Evolutionary conservation across 306 rosid species (phyloP).

Genomic region (Prunus armeniaca): DNA sequence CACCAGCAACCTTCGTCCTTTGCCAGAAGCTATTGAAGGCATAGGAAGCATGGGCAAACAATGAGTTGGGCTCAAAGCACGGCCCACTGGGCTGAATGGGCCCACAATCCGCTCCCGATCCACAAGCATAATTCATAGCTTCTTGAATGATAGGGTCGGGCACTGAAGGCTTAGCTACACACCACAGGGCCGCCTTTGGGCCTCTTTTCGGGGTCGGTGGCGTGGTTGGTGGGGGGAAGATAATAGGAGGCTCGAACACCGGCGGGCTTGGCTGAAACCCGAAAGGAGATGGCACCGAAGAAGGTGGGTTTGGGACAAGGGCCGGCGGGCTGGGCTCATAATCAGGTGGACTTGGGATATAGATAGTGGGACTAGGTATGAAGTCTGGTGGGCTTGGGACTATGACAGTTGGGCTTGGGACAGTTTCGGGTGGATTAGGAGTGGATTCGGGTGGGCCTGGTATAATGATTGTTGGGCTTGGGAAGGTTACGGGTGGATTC

Average conservation of each 20-base stretch:
- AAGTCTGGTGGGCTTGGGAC: slow-evolving; percentile 38
- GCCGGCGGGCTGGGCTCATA: slow-evolving; percentile 52
- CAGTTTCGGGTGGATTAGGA: slow-evolving; percentile 36
- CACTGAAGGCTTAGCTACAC: slow-evolving; percentile 94
- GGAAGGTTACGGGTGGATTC: neutral
- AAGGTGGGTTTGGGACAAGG: slow-evolving; percentile 46
- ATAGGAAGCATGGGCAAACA: slow-evolving; percentile 78
- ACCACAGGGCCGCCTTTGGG: slow-evolving; percentile 59
- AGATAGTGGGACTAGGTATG: slow-evolving; percentile 15
- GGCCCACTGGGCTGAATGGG: slow-evolving; percentile 65
- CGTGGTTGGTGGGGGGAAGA: slow-evolving; percentile 76
- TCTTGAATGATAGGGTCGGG: slow-evolving; percentile 92
- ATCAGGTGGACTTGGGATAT: slow-evolving; percentile 27
- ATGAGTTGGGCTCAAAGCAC: slow-evolving; percentile 64
- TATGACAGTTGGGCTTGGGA: slow-evolving; percentile 36
- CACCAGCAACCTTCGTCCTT: slow-evolving; percentile 65
- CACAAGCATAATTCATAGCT: slow-evolving; percentile 94
- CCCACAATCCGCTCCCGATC: slow-evolving; percentile 77
- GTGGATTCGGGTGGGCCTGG: slow-evolving; percentile 42
- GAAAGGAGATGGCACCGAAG: slow-evolving; percentile 41
- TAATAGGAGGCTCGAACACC: slow-evolving; percentile 68
- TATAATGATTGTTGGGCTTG: slow-evolving; percentile 17
- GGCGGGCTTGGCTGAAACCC: slow-evolving; percentile 65
- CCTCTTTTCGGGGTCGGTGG: slow-evolving; percentile 51
- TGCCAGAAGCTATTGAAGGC: slow-evolving; percentile 97